phyloP scores from a whole-genome alignment of 768 basidiomycete species.

The Tremella yokohamensis region DNA sequence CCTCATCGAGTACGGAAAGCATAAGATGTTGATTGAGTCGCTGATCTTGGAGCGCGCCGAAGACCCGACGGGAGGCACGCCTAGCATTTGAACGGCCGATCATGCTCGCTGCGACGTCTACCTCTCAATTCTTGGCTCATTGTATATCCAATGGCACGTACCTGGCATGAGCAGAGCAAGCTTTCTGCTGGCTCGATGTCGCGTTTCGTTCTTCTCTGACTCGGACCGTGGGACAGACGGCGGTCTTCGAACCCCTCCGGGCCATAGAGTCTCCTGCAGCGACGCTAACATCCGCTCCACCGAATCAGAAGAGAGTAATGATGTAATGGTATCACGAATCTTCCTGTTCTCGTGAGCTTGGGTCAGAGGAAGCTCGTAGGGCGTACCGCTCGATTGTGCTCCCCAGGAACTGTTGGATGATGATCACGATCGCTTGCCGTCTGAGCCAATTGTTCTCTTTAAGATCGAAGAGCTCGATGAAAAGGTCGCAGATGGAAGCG shows the following conservation, averaged over 20 bases:
- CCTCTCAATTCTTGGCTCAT: conserved; percentile 1
- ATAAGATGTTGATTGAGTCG: conserved; percentile 91
- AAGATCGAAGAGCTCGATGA: conserved; percentile 89
- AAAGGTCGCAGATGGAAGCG: conserved; percentile 86
- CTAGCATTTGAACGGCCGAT: conserved; percentile 95
- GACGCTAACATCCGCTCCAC: conserved; percentile 64
- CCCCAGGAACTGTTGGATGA: conserved; percentile 90
- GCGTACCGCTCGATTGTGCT: conserved; percentile 90
- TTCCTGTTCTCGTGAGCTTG: conserved; percentile 58
- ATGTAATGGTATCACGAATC: conserved; percentile 72
- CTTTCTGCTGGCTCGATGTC: conserved; percentile 84
- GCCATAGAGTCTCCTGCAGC: conserved; percentile 78
- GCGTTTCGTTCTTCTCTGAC: conserved; percentile 74
- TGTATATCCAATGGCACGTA: conserved; percentile 46
- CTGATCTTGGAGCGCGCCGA: conserved; percentile 87
- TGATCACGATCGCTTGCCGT: conserved; percentile 90
- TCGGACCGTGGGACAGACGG: conserved; percentile 64
- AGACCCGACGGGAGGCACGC: conserved; percentile 84
- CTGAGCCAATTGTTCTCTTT: conserved; percentile 97
- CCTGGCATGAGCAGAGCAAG: conserved; percentile 88
- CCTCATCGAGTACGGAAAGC: conserved; percentile 86
- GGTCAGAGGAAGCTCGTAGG: neutral
- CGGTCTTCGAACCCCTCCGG: conserved; percentile 69
- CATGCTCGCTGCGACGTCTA: conserved; percentile 94
- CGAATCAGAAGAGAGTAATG: conserved; percentile 65